Percentiles rank a stretch among this genome's conserved stretches.
Conservation (phyloP, 2,329 filamentous ascomycete species). For the Bipolaris gigantea region DNA sequence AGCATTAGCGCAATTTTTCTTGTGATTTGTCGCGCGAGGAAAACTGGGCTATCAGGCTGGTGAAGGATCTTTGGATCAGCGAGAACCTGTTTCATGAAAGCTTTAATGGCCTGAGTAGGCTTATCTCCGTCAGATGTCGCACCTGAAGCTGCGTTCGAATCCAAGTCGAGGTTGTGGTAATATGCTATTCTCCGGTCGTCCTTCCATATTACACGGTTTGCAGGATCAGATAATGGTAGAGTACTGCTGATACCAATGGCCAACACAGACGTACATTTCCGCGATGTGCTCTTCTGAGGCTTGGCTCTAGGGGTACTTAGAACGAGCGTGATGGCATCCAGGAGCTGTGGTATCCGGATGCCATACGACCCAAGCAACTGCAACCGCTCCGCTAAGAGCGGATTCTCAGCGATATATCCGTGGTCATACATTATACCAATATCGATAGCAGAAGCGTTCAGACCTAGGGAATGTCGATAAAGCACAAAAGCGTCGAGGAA, state of each 20-base stretch:
- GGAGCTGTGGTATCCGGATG: neutral
- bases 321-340: neutral
- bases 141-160: neutral
- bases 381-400: neutral
- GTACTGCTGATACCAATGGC: neutral
- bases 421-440: conserved; percentile 53
- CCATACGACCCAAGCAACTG: neutral
- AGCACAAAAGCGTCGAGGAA: neutral
- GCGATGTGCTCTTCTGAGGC: neutral
- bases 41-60: neutral
- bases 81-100: neutral
- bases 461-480: neutral
- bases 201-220: neutral
- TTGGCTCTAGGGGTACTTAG: neutral
- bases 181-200: neutral
- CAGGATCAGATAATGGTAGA: neutral
- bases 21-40: neutral
- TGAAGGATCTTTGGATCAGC: neutral
- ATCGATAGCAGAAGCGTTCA: conserved; percentile 51
- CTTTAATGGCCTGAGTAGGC: neutral
- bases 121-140: neutral
- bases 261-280: neutral
- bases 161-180: neutral
- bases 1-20: neutral
- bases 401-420: conserved; percentile 38